Evolutionary conservation across 352 stramenopile species (phyloP).

Genomic region (Phytophthora syringae): DNA sequence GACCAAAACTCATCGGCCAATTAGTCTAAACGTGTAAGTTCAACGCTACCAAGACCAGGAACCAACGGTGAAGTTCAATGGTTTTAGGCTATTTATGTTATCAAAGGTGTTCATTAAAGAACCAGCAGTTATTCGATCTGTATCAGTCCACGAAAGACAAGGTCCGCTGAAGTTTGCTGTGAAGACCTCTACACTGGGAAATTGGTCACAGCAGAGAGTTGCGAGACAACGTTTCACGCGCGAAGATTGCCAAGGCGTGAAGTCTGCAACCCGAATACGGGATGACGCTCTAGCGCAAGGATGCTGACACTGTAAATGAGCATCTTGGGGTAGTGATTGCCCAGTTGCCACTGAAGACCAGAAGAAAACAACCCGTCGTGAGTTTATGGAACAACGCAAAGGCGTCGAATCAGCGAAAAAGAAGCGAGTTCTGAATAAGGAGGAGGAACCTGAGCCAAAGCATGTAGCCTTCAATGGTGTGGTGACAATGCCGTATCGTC

Average conservation of each 20-base stretch:
- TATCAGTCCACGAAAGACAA: constrained; percentile 1
- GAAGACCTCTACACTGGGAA: not conserved
- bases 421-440: not conserved
- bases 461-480: constrained; percentile 9
- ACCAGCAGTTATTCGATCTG: constrained; percentile 7
- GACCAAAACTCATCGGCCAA: constrained; percentile 1
- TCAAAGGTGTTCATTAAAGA: constrained; percentile 5
- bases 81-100: not conserved
- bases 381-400: constrained; percentile 4
- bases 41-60: constrained; percentile 4
- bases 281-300: constrained; percentile 1
- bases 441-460: not conserved
- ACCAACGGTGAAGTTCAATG: constrained; percentile 5
- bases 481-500: constrained; percentile 3
- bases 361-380: not conserved
- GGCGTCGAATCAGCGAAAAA: constrained; percentile 8
- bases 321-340: constrained; percentile 6
- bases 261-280: not conserved
- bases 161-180: not conserved
- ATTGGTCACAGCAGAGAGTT: not conserved
- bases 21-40: not conserved
- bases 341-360: constrained; percentile 3
- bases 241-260: not conserved
- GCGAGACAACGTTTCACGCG: not conserved
- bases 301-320: not conserved